Conservation (phyloP, 345 rosid genomes). For the Ceriops zippeliana region DNA sequence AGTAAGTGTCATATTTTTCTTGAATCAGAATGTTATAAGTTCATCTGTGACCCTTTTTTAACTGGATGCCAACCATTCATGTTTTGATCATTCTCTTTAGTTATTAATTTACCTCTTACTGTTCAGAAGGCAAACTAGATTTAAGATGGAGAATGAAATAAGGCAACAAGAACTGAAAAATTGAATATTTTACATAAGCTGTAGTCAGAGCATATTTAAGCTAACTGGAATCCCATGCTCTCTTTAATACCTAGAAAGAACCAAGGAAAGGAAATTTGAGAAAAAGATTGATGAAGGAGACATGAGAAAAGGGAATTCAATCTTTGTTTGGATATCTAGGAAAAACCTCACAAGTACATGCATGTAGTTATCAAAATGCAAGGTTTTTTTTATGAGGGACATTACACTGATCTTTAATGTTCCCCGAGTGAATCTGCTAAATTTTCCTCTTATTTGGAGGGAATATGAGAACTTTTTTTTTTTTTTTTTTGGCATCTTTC, state of each 20-base stretch:
- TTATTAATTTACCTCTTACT: neutral
- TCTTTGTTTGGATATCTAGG: neutral
- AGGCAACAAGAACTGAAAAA: neutral
- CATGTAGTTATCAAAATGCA: too few relatives aligned
- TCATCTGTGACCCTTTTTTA: neutral
- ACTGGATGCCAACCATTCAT: neutral
- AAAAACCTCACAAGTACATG: too few relatives aligned
- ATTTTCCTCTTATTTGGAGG: too few relatives aligned
- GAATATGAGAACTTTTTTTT: neutral
- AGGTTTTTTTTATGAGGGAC: too few relatives aligned
- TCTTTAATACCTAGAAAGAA: neutral
- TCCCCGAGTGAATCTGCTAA: too few relatives aligned
- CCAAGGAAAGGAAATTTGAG: neutral
- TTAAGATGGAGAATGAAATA: neutral
- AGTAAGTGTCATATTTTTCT: constrained; percentile 38
- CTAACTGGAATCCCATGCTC: neutral
- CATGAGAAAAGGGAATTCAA: neutral
- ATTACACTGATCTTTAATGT: too few relatives aligned
- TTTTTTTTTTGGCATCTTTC: neutral
- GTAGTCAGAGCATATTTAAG: neutral
- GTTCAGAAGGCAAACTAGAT: neutral
- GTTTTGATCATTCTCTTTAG: neutral
- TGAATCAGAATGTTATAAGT: neutral
- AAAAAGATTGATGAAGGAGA: neutral
- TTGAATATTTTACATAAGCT: too few relatives aligned